Conservation (phyloP, 352 stramenopile genomes). For the Phytophthora citricola region DNA sequence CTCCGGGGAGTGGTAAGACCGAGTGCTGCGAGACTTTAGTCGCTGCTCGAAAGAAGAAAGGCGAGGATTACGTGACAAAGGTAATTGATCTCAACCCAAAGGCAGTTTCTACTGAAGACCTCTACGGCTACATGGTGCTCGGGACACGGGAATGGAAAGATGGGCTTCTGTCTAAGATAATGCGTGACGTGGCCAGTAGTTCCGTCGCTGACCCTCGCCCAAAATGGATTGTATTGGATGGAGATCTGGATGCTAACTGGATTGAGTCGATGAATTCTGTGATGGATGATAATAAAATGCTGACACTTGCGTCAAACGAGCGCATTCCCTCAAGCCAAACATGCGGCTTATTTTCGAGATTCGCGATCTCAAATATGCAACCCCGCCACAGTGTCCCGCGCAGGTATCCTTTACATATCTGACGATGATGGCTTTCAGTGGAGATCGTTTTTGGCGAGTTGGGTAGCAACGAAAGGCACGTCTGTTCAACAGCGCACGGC, state of each 20-base stretch:
- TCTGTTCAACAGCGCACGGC: conserved; percentile 57
- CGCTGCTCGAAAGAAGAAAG: conserved; percentile 77
- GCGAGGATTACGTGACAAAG: conserved; percentile 67
- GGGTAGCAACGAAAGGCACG: conserved; percentile 80
- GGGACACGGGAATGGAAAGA: conserved; percentile 96
- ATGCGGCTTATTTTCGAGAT: conserved; percentile 98
- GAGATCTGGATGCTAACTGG: conserved; percentile 87
- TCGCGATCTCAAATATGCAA: conserved; percentile 94
- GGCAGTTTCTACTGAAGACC: conserved; percentile 94
- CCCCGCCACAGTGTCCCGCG: conserved; percentile 93
- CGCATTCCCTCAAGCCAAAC: conserved; percentile 94
- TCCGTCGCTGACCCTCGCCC: conserved; percentile 65
- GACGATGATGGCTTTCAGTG: conserved; percentile 93
- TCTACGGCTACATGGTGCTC: conserved; percentile 97
- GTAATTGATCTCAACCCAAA: conserved; percentile 95
- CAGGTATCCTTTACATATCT: conserved; percentile 96
- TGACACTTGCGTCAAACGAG: conserved; percentile 94
- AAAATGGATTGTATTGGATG: conserved; percentile 98
- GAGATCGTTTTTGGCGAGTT: conserved; percentile 92
- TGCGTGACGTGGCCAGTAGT: conserved; percentile 90
- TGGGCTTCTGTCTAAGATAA: conserved; percentile 94
- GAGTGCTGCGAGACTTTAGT: conserved; percentile 94
- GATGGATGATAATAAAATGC: conserved; percentile 92
- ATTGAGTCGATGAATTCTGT: conserved; percentile 93
- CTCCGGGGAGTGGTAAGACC: conserved; percentile 93